Conservation (phyloP, 164 flowering plant genomes). For the Kingdonia uniflora region DNA sequence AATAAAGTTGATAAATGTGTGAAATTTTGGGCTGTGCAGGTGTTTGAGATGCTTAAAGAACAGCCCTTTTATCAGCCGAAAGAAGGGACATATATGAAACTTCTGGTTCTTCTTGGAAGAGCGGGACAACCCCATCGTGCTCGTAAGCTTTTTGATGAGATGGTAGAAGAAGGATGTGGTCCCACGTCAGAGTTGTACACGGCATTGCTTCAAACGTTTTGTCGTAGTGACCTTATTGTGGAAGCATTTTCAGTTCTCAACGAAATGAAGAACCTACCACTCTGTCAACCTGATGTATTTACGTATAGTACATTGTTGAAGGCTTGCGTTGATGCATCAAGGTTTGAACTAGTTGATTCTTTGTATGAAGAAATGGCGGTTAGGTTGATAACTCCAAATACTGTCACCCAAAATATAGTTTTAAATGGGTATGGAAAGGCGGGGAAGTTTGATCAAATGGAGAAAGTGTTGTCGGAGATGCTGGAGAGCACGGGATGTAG, state of each 20-base stretch:
- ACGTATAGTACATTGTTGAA: conserved; percentile 73
- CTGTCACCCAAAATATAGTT: conserved; percentile 86
- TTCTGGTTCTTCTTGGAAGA: conserved; percentile 75
- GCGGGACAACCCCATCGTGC: conserved; percentile 75
- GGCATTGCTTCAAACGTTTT: conserved; percentile 74
- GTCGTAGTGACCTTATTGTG: conserved; percentile 61
- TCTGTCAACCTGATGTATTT: conserved; percentile 84
- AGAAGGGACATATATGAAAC: conserved; percentile 89
- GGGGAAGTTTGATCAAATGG: conserved; percentile 76
- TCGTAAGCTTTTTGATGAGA: conserved; percentile 58
- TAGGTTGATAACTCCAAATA: conserved; percentile 64
- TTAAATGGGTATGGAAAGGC: conserved; percentile 83
- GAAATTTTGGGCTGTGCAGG: conserved; percentile 26
- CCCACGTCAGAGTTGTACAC: conserved; percentile 78
- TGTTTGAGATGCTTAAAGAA: conserved; percentile 72
- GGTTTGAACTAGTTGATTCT: conserved; percentile 60
- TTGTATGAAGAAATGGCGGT: conserved; percentile 71
- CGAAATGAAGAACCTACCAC: conserved; percentile 72
- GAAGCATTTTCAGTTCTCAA: conserved; percentile 59
- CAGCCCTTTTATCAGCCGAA: conserved; percentile 84
- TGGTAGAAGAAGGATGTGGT: conserved; percentile 73
- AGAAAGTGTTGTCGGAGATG: conserved; percentile 68
- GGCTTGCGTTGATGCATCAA: conserved; percentile 62
- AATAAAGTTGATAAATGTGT: no score
- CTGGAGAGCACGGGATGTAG: conserved; percentile 50